Base-by-base conservation (phyloP, 257 asterid genomes). In the Echites panduratus region DNA sequence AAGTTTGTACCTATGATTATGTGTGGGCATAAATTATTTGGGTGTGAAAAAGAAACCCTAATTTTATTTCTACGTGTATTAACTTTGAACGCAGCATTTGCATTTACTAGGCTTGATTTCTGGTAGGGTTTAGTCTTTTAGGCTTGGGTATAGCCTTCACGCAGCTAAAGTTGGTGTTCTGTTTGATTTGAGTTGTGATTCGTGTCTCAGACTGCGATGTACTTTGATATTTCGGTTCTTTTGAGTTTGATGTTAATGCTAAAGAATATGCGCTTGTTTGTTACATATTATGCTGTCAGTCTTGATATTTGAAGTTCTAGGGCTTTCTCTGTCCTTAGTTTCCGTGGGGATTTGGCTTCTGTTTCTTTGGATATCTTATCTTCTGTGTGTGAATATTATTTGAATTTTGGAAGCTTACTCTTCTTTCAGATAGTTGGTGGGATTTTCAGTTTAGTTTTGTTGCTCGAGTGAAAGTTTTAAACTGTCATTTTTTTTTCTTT, bases 11-110 rank as follows among this genome's bases (percentile, higher is more conserved):
- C 49, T 70, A 20, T 63, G 57, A 44, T 45, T 19, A 62, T 27
- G 12, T 22, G 1, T 10, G 11, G 17, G 19, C 54, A 40, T 40
- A 2, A 69, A 22, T 29, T 12, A 20, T 41, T 9, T 19, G 35
- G 62, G 38, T 45, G 12, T 32, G 56, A 70, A 71, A n/a, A 75
- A 49, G 68, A 27, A 82, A 73, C 83, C 85, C 81, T 79, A 79
- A 27, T 63, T 66, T 43, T 24, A 24, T 57, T 43, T 49, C 44
- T 53, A 64, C 13, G 5, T 35, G 3, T 56, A 44, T 17, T 50
- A 27, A 4, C 35, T 62, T 17, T 47, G 20, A 14, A 47, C 11
- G 17, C 49, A 7, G 72, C 61, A 41, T 40, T 32, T 68, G 70
- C 54, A 45, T 47, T 45, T 45, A 65, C 48, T 56, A n/a, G 41